Evolutionary conservation across 768 basidiomycete species (phyloP).

Genomic region (Suillus spraguei): DNA sequence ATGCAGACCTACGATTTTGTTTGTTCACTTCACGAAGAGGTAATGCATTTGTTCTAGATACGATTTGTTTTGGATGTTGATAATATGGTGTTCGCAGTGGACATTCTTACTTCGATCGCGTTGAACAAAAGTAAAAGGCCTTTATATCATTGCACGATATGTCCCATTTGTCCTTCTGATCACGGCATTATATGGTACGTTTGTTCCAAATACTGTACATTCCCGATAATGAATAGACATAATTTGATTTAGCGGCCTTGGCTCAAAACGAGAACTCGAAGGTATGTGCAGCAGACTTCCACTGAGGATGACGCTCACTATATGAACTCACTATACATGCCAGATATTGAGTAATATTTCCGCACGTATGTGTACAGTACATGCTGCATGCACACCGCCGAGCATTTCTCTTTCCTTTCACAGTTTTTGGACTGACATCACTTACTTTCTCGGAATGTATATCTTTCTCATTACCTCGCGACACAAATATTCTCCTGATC

Average conservation of each 20-base stretch:
- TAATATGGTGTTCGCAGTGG: not conserved
- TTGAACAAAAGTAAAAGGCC: not conserved
- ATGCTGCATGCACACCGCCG: not conserved
- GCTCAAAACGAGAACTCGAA: not conserved
- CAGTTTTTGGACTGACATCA: not conserved
- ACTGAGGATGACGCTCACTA: not conserved
- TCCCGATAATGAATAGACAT: not conserved
- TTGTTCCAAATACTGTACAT: not conserved
- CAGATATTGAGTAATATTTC: not conserved
- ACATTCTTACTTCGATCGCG: not conserved
- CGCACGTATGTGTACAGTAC: not conserved
- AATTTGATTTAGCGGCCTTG: not conserved
- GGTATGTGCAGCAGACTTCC: not conserved
- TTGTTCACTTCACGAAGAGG: not conserved
- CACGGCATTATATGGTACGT: not conserved
- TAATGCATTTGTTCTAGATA: not conserved
- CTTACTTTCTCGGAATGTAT: not conserved
- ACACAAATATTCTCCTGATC: not conserved
- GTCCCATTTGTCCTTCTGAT: not conserved
- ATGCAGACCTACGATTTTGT: not conserved
- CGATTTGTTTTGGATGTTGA: not conserved
- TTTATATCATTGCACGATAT: not conserved
- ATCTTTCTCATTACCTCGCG: not conserved
- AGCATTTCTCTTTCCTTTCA: not conserved
- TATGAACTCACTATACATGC: not conserved